These are phyloP conservation scores for Pholiota adiposa DNA, from an alignment of 1,284 basidiomycete genomes.

Conservation along the genomic window DNA sequence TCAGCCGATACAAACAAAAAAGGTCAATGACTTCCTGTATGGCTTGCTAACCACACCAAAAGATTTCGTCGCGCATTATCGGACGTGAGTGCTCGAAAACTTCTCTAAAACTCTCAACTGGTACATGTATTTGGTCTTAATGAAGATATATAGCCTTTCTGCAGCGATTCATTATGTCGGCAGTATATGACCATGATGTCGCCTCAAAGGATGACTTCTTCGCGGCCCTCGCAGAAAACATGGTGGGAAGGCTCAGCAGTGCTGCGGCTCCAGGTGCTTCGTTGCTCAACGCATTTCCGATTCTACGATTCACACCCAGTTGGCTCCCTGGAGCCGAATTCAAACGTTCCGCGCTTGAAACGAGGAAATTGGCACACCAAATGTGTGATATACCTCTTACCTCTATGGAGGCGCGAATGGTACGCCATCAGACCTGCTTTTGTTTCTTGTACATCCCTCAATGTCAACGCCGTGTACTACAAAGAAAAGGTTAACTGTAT, in stretches of 20 bases:
- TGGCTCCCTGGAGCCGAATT: conserved; percentile 32
- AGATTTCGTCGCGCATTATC: conserved; percentile 28
- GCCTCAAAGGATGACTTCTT: conserved; percentile 23
- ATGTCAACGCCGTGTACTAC: not conserved
- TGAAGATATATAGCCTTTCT: conserved; percentile 14
- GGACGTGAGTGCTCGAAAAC: conserved; percentile 14
- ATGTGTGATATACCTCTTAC: conserved; percentile 18
- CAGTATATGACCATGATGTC: conserved; percentile 26
- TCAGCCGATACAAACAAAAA: conserved; percentile 32
- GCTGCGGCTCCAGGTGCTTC: conserved; percentile 23
- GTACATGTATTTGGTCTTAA: too few relatives aligned
- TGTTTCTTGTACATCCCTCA: not conserved
- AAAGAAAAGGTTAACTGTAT: conserved; percentile 9
- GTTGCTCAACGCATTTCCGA: conserved; percentile 29
- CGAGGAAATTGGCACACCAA: conserved; percentile 7
- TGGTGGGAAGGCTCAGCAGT: conserved; percentile 15
- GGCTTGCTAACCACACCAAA: conserved; percentile 33
- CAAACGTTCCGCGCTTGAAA: conserved; percentile 15
- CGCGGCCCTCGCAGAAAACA: conserved; percentile 25
- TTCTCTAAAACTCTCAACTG: not conserved
- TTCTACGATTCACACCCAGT: conserved; percentile 27
- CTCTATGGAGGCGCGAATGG: conserved; percentile 8
- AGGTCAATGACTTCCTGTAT: conserved; percentile 36
- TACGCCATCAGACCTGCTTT: not conserved
- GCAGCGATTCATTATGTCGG: conserved; percentile 22